Base-by-base conservation (phyloP, 2,329 filamentous ascomycete species). In the Neopestalotiopsis clavispora region DNA sequence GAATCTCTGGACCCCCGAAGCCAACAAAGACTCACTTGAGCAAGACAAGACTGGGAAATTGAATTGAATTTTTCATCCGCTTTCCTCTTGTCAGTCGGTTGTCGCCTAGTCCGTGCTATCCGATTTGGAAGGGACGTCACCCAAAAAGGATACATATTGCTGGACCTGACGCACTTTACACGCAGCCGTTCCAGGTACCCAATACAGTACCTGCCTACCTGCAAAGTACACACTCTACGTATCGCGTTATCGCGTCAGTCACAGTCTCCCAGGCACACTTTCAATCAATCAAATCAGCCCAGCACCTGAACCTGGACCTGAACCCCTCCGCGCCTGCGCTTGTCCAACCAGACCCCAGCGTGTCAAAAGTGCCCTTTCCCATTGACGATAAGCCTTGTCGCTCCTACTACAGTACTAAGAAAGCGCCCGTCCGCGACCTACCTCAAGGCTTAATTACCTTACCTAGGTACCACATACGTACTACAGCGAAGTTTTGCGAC, bases 401-500 rank as follows among this genome's bases (percentile, higher is more conserved):
- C 17, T 30, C 14, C 30, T 38, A 38, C 12, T 7, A 34, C 34
- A 38, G 34, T 38, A 28, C 23, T 38, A 62, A 40, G 34, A 40
- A 62, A 40, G 59, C 34, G 59, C 32, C 59, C 59, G 45, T n/a
- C 45, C 20, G 45, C 45, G 45, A 52, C 45, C 45, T 49, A n/a
- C 42, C 42, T 49, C 14, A 13, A 13, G 42, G 42, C 23, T 28
- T 28, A 28, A 28, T 13, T 49, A 49, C 42, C 42, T n/a, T 34
- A 17, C 58, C 17, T 28, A 28, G 23, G 23, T 28, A 28, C 23
- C 23, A 28, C 23, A 28, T 28, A 28, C 23, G 23, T 28, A 42
- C 20, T 17, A 58, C 63, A 20, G n/a, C 63, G 7, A 38, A 66
- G 45, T 66, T 66, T 66, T 66, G 63, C 63, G 49, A 49, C 63